Base-by-base conservation (phyloP, 805 yeast genomes). In the Ogataea pini region DNA sequence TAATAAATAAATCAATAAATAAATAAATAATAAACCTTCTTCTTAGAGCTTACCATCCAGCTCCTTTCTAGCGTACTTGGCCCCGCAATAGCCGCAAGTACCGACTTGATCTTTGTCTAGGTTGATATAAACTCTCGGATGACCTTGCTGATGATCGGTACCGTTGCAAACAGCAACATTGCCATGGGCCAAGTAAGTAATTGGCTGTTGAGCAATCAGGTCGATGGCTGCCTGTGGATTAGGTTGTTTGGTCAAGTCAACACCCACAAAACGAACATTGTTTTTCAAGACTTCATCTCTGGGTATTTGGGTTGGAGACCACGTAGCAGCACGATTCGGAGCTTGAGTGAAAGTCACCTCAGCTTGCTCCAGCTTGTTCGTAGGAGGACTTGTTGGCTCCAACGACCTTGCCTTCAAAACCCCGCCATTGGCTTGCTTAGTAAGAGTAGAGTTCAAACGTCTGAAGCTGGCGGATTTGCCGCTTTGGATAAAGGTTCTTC, bases 111-210 rank as follows among this genome's bases (percentile, higher is more conserved):
- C 85, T 63, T 80, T 82, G 65, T 88, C 96, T 62, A 89, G 76
- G 67, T 87, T 87, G 68, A 88, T 87, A 65, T 70, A 88, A 18
- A 88, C 80, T 65, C 84, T 85, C 37, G 96, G 96, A 65, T 88
- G 96, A 16, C 96, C 96, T 59, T 82, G 86, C 60, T 79, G 81
- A 9, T 86, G 86, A 58, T 75, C 82, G 56, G 86, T 83, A 33
- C 96, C 96, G 59, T 86, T 88, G 65, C 96, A 89, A 14, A 85
- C 92, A 1, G 96, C 96, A 44, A 82, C 67, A 59, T 81, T 76
- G 25, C 54, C 50, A 53, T 75, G 77, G 33, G 69, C 60, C 51
- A 88, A 71, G 61, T 77, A 85, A 57, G 80, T 72, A 36, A 88
- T 71, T 2, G 96, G 96, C 61, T 82, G 82, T 62, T 83, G 71